Conservation (phyloP, 1,284 basidiomycete genomes). For the Volvariella surrecta region DNA sequence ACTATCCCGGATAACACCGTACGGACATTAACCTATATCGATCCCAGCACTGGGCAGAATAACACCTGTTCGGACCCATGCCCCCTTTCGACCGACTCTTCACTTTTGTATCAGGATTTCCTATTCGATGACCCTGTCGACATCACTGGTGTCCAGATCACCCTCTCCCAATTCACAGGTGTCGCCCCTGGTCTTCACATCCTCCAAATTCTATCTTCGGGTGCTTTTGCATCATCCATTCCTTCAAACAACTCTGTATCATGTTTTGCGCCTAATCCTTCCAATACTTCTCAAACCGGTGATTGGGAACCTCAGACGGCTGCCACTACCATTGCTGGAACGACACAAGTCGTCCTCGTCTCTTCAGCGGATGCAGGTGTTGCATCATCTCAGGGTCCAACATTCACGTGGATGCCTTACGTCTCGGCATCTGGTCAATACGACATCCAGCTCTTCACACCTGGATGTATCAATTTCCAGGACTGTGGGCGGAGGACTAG, state of each 20-base stretch:
- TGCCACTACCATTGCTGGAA: constrained; percentile 71
- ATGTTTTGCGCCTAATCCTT: constrained; percentile 68
- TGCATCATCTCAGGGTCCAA: constrained; percentile 50
- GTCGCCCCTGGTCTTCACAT: constrained; percentile 78
- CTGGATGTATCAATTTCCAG: constrained; percentile 76
- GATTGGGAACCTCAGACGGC: constrained; percentile 60
- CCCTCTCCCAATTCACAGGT: constrained; percentile 72
- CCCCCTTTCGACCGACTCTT: constrained; percentile 66
- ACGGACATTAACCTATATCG: constrained; percentile 69
- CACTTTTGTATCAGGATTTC: constrained; percentile 84
- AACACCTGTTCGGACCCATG: constrained; percentile 64
- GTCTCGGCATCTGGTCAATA: constrained; percentile 86
- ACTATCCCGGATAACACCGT: constrained; percentile 86
- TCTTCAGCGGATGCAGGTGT: constrained; percentile 64
- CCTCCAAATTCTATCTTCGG: constrained; percentile 85
- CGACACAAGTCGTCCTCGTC: constrained; percentile 67
- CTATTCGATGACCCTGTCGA: constrained; percentile 56
- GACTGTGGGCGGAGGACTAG: constrained; percentile 79
- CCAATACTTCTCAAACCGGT: constrained; percentile 56
- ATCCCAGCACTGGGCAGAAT: constrained; percentile 68
- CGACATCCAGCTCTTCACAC: constrained; percentile 77
- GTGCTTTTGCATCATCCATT: constrained; percentile 76
- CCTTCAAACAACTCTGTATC: constrained; percentile 52
- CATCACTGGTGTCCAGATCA: constrained; percentile 81
- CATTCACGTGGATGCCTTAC: constrained; percentile 85